Conservation (phyloP, 163 green algal genomes). For the Scenedesmus sp. region DNA sequence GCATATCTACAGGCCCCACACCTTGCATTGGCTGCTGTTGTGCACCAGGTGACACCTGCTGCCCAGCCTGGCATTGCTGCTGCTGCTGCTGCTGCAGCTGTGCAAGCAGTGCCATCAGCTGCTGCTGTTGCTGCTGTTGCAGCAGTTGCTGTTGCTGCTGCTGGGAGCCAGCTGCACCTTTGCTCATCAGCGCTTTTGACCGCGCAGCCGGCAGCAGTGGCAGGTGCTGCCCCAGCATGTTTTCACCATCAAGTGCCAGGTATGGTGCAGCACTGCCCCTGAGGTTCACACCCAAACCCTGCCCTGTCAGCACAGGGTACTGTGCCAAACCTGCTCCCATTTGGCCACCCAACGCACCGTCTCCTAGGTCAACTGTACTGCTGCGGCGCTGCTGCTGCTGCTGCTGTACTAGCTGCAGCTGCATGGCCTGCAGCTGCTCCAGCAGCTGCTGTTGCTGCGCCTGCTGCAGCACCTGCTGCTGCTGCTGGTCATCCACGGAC, state of each 20-base stretch:
- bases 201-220: constrained; percentile 20
- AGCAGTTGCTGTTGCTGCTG: constrained; percentile 10
- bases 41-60: background rate
- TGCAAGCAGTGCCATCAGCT: background rate
- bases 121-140: background rate
- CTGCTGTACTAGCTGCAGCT: background rate
- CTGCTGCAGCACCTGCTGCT: constrained; percentile 19
- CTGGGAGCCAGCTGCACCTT: too few species aligned
- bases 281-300: background rate
- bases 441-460: background rate
- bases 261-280: background rate
- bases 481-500: constrained; percentile 29
- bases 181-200: background rate
- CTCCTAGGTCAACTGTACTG: background rate
- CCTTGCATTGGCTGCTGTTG: background rate
- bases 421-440: background rate
- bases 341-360: background rate
- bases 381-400: background rate
- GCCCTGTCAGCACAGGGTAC: background rate
- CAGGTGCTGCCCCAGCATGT: constrained; percentile 13
- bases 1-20: background rate
- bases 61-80: background rate
- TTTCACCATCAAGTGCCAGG: background rate
- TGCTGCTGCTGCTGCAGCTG: background rate
- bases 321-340: background rate